Evolutionary conservation across 225 moss, liverwort and hornwort genomes (phyloP), one percentile per base, ranked within the genome.

Genomic region (Polytrichum formosum): DNA sequence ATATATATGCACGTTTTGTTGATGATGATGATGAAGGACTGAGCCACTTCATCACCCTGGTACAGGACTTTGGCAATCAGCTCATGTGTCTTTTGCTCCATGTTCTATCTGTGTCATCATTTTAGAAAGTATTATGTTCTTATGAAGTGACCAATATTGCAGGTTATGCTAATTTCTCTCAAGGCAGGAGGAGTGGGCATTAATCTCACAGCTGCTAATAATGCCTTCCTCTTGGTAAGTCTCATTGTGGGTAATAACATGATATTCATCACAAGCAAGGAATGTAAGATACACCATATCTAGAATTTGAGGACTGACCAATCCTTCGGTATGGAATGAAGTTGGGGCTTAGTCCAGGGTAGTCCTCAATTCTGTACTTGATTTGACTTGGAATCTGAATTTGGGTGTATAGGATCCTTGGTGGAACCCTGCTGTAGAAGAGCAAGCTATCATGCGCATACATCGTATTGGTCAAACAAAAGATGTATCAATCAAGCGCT

Each of bases 361-460:
- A 46, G 13, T 46, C 13, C 46, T 46, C 46, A 46, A 46, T 46
- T 46, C 13, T 46, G 46, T 4, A 46, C 46, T 46, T 0, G 46
- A 46, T 46, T 46, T 46, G 46, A 46, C 59, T 33, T 46, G 46
- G 46, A 46, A 46, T 46, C 46, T 46, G 46, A 27, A 56, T 65
- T 71, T 35, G 72, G 29, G 31, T 31, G 35, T 64, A 22, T 65
- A 92, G 94, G 94, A 94, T 77, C 94, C 94, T 21, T 94, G 94
- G 94, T 94, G 94, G 94, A 94, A 94, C 80, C 94, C 94, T 28
- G 94, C 94, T 25, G 94, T 94, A 56, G 94, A 94, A 77, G 94
- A 94, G 76, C 94, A 94, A 77, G 94, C 94, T 55, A 87, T 94
- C 58, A 94, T 94, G 94, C 87, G 94, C 35, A 94, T 94, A 66